Evolutionary conservation across 352 stramenopile species (phyloP), one percentile per base, ranked within the genome.

Genomic region (Globisporangium yorkense): DNA sequence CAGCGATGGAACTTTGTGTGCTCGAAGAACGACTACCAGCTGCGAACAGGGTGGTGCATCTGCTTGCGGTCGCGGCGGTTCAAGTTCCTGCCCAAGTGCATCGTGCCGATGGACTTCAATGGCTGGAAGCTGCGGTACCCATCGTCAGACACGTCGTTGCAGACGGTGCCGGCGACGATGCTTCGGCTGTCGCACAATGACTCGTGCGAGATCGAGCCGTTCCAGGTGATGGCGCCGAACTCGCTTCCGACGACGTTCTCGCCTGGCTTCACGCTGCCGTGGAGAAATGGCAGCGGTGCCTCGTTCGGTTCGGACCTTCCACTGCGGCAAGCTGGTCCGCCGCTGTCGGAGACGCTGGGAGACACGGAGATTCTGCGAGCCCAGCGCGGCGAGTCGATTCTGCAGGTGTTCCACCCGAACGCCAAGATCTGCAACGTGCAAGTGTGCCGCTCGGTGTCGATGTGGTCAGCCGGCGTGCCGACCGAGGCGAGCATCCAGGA

Each of bases 1-100:
- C 84, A 96, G 63, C 87, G 90, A 20, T 97, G 90, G 90, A 96
- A 97, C 54, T 96, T 92, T 47, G 82, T 92, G 16, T 92, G 82
- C 16, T 89, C 83, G 12, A 94, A 95, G 69, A 92, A 92, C 39
- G 82, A 95, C 57, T 92, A 92, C 63, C 78, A 92, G 56, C 58
- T 95, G 47, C 78, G 84, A 53, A 93, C 83, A 3, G 85, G 84
- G 20, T 95, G 85, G 84, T 95, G 85, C 57, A 92, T 95, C 57
- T 95, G 85, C 61, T 83, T 86, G 24, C 83, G 85, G 24, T 90
- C 82, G 15, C 72, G 84, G 31, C 80, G 85, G 1, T 93, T 95
- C 59, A 92, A 91, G 67, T 80, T 88, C 43, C 61, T 94, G 5
- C 85, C 85, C 0, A 95, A 92, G 58, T 92, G 85, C 44, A 63